phyloP scores from a whole-genome alignment of 306 rosid species.

The Begonia peltatifolia region DNA sequence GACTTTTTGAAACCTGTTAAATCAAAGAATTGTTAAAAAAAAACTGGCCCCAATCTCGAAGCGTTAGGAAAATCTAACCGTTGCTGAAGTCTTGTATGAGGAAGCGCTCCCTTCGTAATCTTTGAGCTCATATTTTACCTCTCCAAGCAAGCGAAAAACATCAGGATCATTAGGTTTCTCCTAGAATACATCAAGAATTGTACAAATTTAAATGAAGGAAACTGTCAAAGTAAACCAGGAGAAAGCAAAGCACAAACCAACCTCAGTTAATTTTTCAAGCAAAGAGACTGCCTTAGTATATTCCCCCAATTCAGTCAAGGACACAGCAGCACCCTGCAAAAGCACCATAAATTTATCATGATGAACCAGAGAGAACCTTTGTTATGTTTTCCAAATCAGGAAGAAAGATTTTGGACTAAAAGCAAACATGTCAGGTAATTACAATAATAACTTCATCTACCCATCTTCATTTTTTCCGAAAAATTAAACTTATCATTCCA shows the following conservation, averaged over 20 bases:
- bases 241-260: constrained; percentile 13
- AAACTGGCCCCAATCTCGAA: not conserved
- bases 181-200: constrained; percentile 18
- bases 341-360: constrained; percentile 12
- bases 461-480: no score
- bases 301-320: constrained; percentile 72
- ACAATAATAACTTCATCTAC: no score
- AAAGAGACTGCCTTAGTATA: constrained; percentile 61
- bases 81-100: constrained; percentile 59
- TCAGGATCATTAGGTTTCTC: constrained; percentile 68
- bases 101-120: constrained; percentile 74
- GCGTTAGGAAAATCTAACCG: constrained; percentile 36
- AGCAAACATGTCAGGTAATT: no score
- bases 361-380: not conserved
- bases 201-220: not conserved
- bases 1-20: constrained; percentile 54
- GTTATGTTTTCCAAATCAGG: not conserved
- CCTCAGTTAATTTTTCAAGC: constrained; percentile 77
- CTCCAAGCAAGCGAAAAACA: constrained; percentile 87
- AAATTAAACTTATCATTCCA: no score
- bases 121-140: constrained; percentile 59
- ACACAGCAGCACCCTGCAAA: constrained; percentile 90
- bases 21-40: constrained; percentile 7
- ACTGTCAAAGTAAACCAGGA: no score
- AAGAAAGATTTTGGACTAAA: not conserved